These are phyloP conservation scores for Handroanthus guayacan DNA, from an alignment of 257 asterid genomes.

Conservation along the genomic window DNA sequence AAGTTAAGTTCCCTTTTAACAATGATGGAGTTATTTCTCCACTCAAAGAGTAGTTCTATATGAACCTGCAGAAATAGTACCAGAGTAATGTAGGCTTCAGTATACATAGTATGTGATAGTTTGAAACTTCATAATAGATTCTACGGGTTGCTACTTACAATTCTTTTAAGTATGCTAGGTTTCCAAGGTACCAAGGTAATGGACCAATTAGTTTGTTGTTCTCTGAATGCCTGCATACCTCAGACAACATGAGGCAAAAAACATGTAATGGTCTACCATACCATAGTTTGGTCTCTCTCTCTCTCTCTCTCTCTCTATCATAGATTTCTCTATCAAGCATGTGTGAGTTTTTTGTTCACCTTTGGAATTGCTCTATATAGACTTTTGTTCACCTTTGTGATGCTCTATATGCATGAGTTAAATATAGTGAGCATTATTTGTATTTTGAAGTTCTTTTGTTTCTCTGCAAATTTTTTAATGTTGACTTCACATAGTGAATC, in stretches of 20 bases:
- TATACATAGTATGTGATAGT: background rate
- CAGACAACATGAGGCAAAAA: slow-evolving; percentile 18
- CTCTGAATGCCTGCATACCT: slow-evolving; percentile 86
- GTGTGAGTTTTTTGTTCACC: too few relatives aligned
- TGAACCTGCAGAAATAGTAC: slow-evolving; percentile 54
- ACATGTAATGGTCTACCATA: background rate
- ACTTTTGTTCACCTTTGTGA: too few relatives aligned
- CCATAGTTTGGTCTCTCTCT: too few relatives aligned
- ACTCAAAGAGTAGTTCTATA: slow-evolving; percentile 82
- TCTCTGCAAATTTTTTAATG: too few relatives aligned
- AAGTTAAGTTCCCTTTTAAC: too few relatives aligned
- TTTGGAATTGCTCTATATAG: too few relatives aligned
- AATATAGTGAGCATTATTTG: too few relatives aligned
- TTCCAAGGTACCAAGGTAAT: slow-evolving; percentile 73
- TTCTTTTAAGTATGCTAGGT: slow-evolving; percentile 75
- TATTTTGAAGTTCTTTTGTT: too few relatives aligned
- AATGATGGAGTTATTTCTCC: slow-evolving; percentile 61
- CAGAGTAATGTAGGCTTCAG: slow-evolving; percentile 20
- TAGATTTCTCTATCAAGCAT: too few relatives aligned
- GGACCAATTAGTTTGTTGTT: slow-evolving; percentile 76
- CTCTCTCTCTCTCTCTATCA: too few relatives aligned
- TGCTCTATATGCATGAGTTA: too few relatives aligned
- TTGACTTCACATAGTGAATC: too few relatives aligned
- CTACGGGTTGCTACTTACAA: slow-evolving; percentile 57
- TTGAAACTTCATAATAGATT: slow-evolving; percentile 16